phyloP scores from a whole-genome alignment of 2,329 filamentous ascomycete species.

The Diaporthe humulicola region DNA sequence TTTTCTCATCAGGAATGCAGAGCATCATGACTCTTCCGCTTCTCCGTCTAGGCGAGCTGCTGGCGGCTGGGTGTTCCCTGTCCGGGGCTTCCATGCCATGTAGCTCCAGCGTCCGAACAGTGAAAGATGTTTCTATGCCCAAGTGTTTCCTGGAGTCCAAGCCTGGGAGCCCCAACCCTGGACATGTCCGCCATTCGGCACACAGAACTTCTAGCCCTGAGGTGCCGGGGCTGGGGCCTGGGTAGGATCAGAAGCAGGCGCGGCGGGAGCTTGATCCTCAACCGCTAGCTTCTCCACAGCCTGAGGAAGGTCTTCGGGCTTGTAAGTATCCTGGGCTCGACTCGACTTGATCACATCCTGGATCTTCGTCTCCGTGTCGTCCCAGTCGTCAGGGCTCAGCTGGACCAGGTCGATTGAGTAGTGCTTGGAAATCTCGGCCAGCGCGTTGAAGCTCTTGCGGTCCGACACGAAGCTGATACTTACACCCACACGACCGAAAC shows the following conservation, averaged over 20 bases:
- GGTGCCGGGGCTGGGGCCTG: constrained; percentile 17
- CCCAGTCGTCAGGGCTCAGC: constrained; percentile 90
- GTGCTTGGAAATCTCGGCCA: constrained; percentile 83
- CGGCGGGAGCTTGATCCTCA: constrained; percentile 4
- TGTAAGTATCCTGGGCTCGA: constrained; percentile 68
- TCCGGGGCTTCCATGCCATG: background rate
- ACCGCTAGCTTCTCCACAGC: constrained; percentile 33
- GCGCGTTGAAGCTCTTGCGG: constrained; percentile 81
- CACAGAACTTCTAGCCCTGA: constrained; percentile 36
- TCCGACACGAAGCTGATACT: constrained; percentile 96
- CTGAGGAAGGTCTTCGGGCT: constrained; percentile 49
- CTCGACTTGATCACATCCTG: constrained; percentile 84
- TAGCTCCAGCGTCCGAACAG: background rate
- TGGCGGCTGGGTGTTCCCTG: background rate
- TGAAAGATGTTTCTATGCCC: background rate
- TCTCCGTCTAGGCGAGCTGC: background rate
- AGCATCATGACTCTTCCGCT: background rate
- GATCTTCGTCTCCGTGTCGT: constrained; percentile 85
- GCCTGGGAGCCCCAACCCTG: background rate
- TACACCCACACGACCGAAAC: constrained; percentile 96
- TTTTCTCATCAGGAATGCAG: background rate
- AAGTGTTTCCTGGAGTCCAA: background rate
- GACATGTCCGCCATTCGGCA: background rate
- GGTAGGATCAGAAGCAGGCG: constrained; percentile 7
- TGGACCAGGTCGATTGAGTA: constrained; percentile 86